Conservation (phyloP, 305 asterid genomes). For the Petunia hybrid region DNA sequence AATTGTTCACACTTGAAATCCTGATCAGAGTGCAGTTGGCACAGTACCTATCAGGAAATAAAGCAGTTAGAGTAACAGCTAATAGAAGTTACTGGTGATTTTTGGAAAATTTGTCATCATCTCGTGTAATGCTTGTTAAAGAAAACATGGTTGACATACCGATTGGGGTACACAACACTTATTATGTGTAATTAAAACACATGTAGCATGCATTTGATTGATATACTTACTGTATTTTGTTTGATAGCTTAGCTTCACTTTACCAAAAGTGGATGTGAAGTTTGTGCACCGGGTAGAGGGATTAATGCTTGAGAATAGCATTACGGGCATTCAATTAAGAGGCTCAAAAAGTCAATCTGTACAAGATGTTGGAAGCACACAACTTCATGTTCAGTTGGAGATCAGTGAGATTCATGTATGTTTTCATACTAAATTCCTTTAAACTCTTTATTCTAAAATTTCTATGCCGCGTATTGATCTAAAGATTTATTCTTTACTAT, state of each 20-base stretch:
- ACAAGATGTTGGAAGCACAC: constrained; percentile 73
- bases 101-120: constrained; percentile 21
- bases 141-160: neutral
- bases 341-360: constrained; percentile 70
- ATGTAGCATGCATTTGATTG: constrained; percentile 33
- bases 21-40: neutral
- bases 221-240: constrained; percentile 35
- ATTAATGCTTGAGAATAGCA: constrained; percentile 73
- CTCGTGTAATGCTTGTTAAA: constrained; percentile 21
- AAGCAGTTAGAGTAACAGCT: constrained; percentile 1
- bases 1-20: constrained; percentile 1
- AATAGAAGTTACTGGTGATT: constrained; percentile 23
- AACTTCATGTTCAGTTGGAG: constrained; percentile 83
- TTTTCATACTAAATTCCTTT: constrained; percentile 36
- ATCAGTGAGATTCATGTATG: constrained; percentile 96
- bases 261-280: constrained; percentile 83
- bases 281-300: constrained; percentile 69
- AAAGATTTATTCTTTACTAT: constrained; percentile 49
- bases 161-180: neutral
- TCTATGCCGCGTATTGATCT: constrained; percentile 35
- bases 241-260: constrained; percentile 78
- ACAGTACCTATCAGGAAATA: constrained; percentile 1
- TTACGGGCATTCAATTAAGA: constrained; percentile 82
- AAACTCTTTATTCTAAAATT: constrained; percentile 21
- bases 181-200: constrained; percentile 15